A percentile compares a stretch with the other conserved stretches of the same genome.
These are phyloP conservation scores for Colletotrichum higginsianum DNA, from an alignment of 2,329 filamentous ascomycete species.

Conservation along the genomic window DNA sequence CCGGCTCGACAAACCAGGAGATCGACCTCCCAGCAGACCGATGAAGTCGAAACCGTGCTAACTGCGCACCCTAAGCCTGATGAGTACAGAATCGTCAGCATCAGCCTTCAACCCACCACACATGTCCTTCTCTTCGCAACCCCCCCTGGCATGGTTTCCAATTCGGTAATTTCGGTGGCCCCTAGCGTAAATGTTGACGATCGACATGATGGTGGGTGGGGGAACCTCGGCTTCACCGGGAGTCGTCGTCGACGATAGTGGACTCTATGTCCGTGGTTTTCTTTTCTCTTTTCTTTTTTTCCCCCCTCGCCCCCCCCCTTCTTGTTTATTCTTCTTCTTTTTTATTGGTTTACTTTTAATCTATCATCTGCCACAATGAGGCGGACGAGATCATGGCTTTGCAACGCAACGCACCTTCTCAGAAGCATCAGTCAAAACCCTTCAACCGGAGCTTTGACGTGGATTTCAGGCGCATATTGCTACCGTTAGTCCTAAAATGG, in stretches of 20 bases:
- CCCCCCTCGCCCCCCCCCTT: too few relatives aligned
- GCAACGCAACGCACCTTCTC: conserved; percentile 59
- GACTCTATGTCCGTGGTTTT: conserved; percentile 66
- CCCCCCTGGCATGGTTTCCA: conserved; percentile 51
- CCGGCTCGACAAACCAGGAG: conserved; percentile 67
- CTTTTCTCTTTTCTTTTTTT: too few relatives aligned
- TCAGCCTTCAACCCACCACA: conserved; percentile 73
- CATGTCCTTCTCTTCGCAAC: conserved; percentile 62
- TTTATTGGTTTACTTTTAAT: not conserved
- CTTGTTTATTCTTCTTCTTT: too few relatives aligned
- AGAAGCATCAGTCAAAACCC: conserved; percentile 57
- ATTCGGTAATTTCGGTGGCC: conserved; percentile 17
- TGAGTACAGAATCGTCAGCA: conserved; percentile 69
- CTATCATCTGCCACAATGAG: conserved; percentile 57
- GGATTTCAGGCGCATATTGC: conserved; percentile 58
- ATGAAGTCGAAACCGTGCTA: conserved; percentile 70
- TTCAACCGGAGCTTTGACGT: conserved; percentile 59
- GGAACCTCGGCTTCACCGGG: conserved; percentile 71
- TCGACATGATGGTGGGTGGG: conserved; percentile 55
- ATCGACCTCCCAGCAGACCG: conserved; percentile 65
- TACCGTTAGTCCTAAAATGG: conserved; percentile 54
- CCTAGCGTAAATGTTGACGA: conserved; percentile 8
- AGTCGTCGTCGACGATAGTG: conserved; percentile 74
- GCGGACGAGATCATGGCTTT: conserved; percentile 57
- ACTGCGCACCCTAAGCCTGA: conserved; percentile 71